phyloP scores from a whole-genome alignment of 306 rosid species.

The Hylodesmum podocarpum region DNA sequence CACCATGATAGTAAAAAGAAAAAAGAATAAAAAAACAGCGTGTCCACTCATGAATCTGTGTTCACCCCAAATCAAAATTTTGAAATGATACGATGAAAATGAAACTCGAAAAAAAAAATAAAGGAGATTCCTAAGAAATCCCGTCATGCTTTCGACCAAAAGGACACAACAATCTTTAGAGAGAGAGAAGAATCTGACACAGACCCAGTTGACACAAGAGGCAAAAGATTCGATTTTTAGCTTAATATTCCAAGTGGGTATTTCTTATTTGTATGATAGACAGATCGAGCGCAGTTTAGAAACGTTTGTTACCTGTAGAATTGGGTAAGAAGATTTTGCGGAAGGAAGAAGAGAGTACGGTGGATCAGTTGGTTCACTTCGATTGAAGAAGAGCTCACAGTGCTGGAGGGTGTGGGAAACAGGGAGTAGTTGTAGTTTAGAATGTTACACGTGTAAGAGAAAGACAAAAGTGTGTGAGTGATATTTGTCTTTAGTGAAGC shows the following conservation, averaged over 20 bases:
- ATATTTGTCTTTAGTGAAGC: conserved; percentile 23
- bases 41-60: not conserved
- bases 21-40: not conserved
- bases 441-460: conserved; percentile 37
- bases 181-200: conserved; percentile 10
- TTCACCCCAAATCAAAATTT: not conserved
- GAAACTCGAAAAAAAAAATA: conserved; percentile 5
- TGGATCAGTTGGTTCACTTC: conserved; percentile 19
- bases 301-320: conserved; percentile 36
- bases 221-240: conserved; percentile 21
- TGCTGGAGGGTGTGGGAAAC: conserved; percentile 21
- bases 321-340: conserved; percentile 19
- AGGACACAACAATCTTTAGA: not conserved
- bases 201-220: conserved; percentile 21
- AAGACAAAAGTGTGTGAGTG: conserved; percentile 23
- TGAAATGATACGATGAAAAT: conserved; percentile 4
- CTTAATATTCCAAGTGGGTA: not conserved
- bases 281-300: not conserved
- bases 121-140: not conserved
- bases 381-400: conserved; percentile 17
- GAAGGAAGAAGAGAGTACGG: not conserved
- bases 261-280: not conserved
- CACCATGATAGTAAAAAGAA: not conserved
- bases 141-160: not conserved
- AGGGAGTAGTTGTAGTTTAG: not conserved